These are phyloP conservation scores for Myxozyma kluyveri DNA, from an alignment of 805 yeast species.

Conservation along the genomic window DNA sequence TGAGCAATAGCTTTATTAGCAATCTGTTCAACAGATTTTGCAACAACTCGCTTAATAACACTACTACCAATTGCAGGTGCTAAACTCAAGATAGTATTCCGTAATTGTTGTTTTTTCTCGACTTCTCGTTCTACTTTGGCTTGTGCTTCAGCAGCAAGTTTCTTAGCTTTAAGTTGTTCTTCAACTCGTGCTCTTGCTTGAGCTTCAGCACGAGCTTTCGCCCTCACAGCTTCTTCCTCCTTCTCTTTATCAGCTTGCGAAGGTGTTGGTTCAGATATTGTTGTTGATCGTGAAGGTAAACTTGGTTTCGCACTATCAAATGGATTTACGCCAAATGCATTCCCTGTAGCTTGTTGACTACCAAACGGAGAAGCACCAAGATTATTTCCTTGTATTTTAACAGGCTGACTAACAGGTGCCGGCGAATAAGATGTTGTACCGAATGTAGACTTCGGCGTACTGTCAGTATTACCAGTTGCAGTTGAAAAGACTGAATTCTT, in stretches of 20 bases:
- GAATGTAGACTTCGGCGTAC: too few relatives aligned
- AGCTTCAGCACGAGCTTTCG: background rate
- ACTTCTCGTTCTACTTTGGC: background rate
- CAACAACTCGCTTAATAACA: slow-evolving; percentile 15
- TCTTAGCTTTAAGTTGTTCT: background rate
- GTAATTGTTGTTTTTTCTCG: background rate
- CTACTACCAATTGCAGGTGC: slow-evolving; percentile 2
- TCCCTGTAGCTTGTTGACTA: too few relatives aligned
- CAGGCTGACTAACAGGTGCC: too few relatives aligned
- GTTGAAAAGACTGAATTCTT: too few relatives aligned
- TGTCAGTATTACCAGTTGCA: too few relatives aligned
- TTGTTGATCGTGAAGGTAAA: too few relatives aligned
- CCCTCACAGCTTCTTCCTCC: background rate
- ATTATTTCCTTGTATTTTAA: too few relatives aligned
- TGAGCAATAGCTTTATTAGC: slow-evolving; percentile 15
- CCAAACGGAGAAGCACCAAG: too few relatives aligned
- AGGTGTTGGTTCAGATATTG: too few relatives aligned
- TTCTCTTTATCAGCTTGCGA: background rate
- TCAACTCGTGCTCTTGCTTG: background rate
- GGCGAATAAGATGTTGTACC: too few relatives aligned
- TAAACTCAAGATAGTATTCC: background rate
- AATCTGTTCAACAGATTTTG: slow-evolving; percentile 20
- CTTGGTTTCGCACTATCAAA: too few relatives aligned
- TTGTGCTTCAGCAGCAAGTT: background rate
- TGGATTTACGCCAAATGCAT: too few relatives aligned